Percentiles rank a stretch among this genome's conserved stretches.
Evolutionary conservation across 495 filamentous ascomycete species (phyloP).

Genomic region (Neurospora sp.): DNA sequence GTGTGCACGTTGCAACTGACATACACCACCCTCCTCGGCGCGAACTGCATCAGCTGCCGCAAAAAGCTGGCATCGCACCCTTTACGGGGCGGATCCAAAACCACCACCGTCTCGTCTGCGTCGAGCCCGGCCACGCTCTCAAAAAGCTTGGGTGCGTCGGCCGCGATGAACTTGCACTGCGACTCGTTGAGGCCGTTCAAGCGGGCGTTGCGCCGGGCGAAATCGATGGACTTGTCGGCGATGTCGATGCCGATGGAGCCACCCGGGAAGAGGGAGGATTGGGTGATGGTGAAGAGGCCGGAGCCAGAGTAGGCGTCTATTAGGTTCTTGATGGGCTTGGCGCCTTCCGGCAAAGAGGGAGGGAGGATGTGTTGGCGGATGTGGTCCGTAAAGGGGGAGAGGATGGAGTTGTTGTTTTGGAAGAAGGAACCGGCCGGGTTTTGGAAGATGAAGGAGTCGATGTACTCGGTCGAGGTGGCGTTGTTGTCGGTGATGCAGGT

Average conservation of each 20-base stretch:
- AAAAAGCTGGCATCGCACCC: constrained; percentile 85
- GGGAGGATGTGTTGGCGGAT: constrained; percentile 72
- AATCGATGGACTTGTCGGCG: constrained; percentile 59
- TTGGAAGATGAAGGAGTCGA: constrained; percentile 74
- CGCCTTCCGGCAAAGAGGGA: constrained; percentile 18
- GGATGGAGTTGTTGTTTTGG: constrained; percentile 99
- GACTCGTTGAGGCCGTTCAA: constrained; percentile 55
- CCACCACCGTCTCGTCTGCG: constrained; percentile 70
- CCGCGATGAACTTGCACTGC: constrained; percentile 66
- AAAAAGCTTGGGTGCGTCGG: constrained; percentile 78
- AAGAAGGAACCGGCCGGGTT: constrained; percentile 93
- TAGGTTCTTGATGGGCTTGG: constrained; percentile 57
- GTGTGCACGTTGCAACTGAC: constrained; percentile 98
- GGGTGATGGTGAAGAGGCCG: constrained; percentile 91
- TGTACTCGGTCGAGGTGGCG: constrained; percentile 69
- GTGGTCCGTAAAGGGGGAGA: constrained; percentile 81
- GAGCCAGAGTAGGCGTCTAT: constrained; percentile 97
- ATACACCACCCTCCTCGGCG: constrained; percentile 73
- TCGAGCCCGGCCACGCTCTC: constrained; percentile 53
- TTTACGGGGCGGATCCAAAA: constrained; percentile 91
- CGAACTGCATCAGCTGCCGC: constrained; percentile 63
- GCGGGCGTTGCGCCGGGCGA: constrained; percentile 64
- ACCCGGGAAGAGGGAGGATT: constrained; percentile 62
- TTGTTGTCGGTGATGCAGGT: constrained; percentile 80
- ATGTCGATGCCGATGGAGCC: constrained; percentile 43